Evolutionary conservation across 2,329 filamentous ascomycete species (phyloP), one percentile per base, ranked within the genome.

Genomic region (Microsporum ferrugineum): DNA sequence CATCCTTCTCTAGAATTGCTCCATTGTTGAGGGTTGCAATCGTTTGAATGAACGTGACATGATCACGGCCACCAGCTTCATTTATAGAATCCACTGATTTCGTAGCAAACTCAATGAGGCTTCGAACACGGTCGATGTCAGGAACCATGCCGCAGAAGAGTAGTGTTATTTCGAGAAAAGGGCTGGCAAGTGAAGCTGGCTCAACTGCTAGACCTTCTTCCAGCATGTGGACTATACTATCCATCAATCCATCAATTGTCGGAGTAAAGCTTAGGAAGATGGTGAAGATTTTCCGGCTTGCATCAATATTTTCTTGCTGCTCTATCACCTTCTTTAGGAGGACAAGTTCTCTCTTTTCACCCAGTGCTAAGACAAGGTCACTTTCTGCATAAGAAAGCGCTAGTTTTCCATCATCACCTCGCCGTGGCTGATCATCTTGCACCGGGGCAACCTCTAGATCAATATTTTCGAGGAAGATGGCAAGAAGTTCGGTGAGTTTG

Each of bases 251-350:
- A 71, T 84, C 78, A 5, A 74, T 66, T 0, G 75, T 71, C 60
- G 81, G 79, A 23, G 80, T 74, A 31, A 66, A 70, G n/a, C 75
- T 72, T 47, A 88, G 72, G 39, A 90, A 76, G 2, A 78, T 75
- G 41, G 72, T 72, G 57, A 91, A 70, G 59, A 91, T 86, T 10
- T 73, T 75, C 57, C 80, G 76, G 1, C 81, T 83, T 1, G 77
- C 76, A 1, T 69, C 64, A 0, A 73, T 71, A 60, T 84, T 84
- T 67, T 86, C 82, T 64, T 86, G 80, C 57, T 87, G 77, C 23
- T 77, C 76, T 33, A 91, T 76, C 31, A 91, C 76, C 69, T 87
- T 89, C 68, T 85, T 83, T 29, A 87, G 70, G 59, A 76, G 45
- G 10, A 71, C 58, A 38, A 77, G 63, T 39, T 73, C 71, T 12